Percentiles rank a stretch among this genome's conserved stretches.
Conservation (phyloP, 805 yeast genomes). For the Zygosaccharomyces pseudorouxii region DNA sequence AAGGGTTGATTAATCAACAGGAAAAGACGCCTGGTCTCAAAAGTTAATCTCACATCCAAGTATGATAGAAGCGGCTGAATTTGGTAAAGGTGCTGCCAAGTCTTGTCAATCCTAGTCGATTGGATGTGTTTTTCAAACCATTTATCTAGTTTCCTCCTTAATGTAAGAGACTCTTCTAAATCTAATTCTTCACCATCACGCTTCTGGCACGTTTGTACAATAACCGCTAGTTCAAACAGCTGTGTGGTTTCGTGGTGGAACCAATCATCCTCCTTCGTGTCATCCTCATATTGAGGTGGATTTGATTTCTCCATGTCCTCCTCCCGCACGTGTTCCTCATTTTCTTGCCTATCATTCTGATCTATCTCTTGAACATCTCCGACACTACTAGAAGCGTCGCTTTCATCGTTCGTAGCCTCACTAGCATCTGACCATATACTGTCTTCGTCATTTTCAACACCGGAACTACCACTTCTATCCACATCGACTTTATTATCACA, state of each 20-base stretch:
- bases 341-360: neutral
- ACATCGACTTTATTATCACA: neutral
- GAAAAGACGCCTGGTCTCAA: slow-evolving; percentile 22
- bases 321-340: too few relatives aligned
- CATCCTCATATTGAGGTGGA: too few relatives aligned
- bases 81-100: slow-evolving; percentile 3
- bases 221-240: slow-evolving; percentile 20
- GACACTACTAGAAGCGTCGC: neutral
- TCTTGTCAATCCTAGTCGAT: slow-evolving; percentile 1
- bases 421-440: neutral
- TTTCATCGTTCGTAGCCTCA: neutral
- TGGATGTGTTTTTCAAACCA: slow-evolving; percentile 15
- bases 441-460: neutral
- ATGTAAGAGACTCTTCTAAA: slow-evolving; percentile 12
- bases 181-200: slow-evolving; percentile 20
- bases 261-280: slow-evolving; percentile 15
- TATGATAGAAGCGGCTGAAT: slow-evolving; percentile 23
- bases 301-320: too few relatives aligned
- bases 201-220: slow-evolving; percentile 20
- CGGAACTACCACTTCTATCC: neutral
- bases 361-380: neutral
- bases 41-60: slow-evolving; percentile 23
- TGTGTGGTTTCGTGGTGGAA: slow-evolving; percentile 20
- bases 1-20: slow-evolving; percentile 17
- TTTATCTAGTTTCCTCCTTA: slow-evolving; percentile 12